Base-by-base conservation (phyloP, 208 protist species). In the Trypanosoma melophagium region DNA sequence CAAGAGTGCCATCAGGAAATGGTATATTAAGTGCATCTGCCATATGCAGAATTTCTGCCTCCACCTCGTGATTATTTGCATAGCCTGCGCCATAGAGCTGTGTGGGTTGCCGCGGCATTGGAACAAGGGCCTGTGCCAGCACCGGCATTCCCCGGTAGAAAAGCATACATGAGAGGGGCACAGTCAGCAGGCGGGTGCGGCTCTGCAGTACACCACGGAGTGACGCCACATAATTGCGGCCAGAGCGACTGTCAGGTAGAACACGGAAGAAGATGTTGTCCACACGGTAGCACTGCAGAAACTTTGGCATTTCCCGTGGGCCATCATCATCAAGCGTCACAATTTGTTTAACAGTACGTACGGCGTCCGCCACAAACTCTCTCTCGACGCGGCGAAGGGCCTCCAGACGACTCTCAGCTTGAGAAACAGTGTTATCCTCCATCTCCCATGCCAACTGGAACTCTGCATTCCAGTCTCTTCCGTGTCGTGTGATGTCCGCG, bases 131-230 rank as follows among this genome's bases (percentile, higher is more conserved):
- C 80, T 95, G 89, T 44, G 84, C 89, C 35, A 95, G 74, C 28
- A 95, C 81, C 8, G 89, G 89, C 86, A 95, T 95, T 58, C 89
- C 89, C 10, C 86, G 86, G 71, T 87, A 95, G 66, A 86, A 89
- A 54, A 95, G 84, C 83, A 95, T 92, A 67, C 73, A 67, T 17
- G 86, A 87, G 35, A 95, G 80, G 21, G 89, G 89, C 55, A 95
- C 89, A 10, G 89, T 87, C 24, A 95, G 67, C 12, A 95, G 72
- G 7, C 56, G 74, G 44, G 77, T 88, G 62, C 76, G 63, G 65
- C 85, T 90, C 73, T 88, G 80, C 62, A 94, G 68, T 21, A 94
- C 81, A 56, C 81, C 86, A 28, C 89, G 86, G 22, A 95, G 71
- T 8, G 89, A 90, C 28, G 74, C 77, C 56, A 95, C 79, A 75